Evolutionary conservation across 257 asterid species (phyloP), one percentile per base, ranked within the genome.

Genomic region (Capsicum pubescens): DNA sequence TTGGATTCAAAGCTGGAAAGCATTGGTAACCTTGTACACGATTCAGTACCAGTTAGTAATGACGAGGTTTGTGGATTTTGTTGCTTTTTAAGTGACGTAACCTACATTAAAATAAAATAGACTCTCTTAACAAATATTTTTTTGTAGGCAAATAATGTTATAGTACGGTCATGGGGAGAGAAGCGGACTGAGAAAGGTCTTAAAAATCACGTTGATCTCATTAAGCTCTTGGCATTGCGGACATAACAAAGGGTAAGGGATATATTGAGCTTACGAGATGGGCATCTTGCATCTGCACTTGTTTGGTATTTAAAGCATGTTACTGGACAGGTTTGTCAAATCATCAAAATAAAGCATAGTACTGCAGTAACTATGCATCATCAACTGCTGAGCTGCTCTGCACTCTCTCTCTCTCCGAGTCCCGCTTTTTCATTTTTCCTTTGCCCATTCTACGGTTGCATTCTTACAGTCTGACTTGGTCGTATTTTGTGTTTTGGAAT

Each of bases 1-100:
- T 54, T 95, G 82, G 91, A 95, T 84, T 85, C 92, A 56, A 92
- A 84, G 87, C 79, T 93, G 82, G 90, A 84, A 67, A 52, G 26
- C 56, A 93, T 95, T 88, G 99, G 99, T 83, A 95, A 93, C 82
- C 93, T 95, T 59, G 99, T 95, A 68, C 99, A 95, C 85, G 98
- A 95, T 86, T 90, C 99, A 61, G 98, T 95, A 59, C 99, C 99
- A 10, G 85, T 94, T 57, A 86, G 88, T 89, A 85, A 92, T 8
- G 89, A 94, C 86, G 99, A 95, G 97, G 99, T 94, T 61, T 26
- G 86, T 77, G 35, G 35, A 50, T 5, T 48, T 70, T n/a, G 32
- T 35, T 66, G 85, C 77, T 79, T 52, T 56, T 70, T 79, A 61
- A 79, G 16, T 71, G 11, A 3, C 54, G 9, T 17, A 35, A 1